Percentiles rank a stretch among this genome's conserved stretches.
These are phyloP conservation scores for Myochromella boudieri DNA, from an alignment of 768 basidiomycete genomes.

Conservation along the genomic window DNA sequence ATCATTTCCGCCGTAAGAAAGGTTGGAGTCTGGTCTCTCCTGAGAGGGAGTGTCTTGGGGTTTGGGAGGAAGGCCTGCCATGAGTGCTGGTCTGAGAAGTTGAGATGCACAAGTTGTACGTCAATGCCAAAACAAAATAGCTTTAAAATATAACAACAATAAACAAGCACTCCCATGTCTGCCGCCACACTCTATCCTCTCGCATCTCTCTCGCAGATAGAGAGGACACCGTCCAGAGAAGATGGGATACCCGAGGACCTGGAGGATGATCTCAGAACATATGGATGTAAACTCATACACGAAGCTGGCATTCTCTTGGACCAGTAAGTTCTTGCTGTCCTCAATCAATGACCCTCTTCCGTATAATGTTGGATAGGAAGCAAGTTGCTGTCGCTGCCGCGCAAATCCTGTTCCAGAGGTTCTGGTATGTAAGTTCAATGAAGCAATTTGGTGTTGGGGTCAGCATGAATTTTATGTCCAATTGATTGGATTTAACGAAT, in stretches of 20 bases:
- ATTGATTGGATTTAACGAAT: conserved; percentile 8
- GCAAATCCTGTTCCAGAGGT: conserved; percentile 93
- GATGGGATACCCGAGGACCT: conserved; percentile 82
- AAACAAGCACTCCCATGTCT: conserved; percentile 35
- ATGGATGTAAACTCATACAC: conserved; percentile 93
- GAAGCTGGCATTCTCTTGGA: conserved; percentile 90
- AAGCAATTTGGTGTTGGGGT: conserved; percentile 93
- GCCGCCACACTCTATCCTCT: conserved; percentile 74
- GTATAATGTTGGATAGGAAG: too few species aligned
- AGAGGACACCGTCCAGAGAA: conserved; percentile 73
- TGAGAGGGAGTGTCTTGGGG: conserved; percentile 30
- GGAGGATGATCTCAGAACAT: conserved; percentile 87
- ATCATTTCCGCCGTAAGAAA: conserved; percentile 8
- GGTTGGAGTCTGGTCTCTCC: conserved; percentile 17
- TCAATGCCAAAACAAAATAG: neutral
- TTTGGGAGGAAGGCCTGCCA: conserved; percentile 42
- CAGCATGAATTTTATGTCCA: conserved; percentile 30
- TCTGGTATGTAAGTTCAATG: conserved; percentile 95
- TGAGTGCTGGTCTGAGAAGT: conserved; percentile 11
- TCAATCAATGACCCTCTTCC: neutral
- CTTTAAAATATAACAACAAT: conserved; percentile 9
- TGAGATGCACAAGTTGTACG: neutral
- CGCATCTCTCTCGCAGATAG: conserved; percentile 77
- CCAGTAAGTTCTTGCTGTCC: conserved; percentile 55
- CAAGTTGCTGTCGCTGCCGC: conserved; percentile 97